Conservation (phyloP, 306 rosid genomes). For the Urtica urens region DNA sequence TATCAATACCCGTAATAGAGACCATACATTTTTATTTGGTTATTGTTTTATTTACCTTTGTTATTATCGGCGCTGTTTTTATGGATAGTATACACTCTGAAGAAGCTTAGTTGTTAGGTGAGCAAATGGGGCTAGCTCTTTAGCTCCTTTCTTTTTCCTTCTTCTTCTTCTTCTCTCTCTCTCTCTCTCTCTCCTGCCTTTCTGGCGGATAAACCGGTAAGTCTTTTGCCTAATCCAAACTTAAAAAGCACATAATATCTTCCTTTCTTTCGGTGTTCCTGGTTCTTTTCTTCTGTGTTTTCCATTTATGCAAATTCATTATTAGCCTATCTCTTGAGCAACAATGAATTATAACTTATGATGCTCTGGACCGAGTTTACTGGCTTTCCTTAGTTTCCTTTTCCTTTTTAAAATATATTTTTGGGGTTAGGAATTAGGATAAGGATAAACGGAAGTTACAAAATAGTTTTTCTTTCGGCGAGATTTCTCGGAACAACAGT, state of each 20-base stretch:
- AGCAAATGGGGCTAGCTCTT: conserved; percentile 30
- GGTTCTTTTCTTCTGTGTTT: neutral
- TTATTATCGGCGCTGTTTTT: conserved; percentile 20
- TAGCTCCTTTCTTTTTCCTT: conserved; percentile 14
- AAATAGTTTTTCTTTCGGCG: neutral
- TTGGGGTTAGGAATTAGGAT: conserved; percentile 3
- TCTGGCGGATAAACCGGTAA: conserved; percentile 47
- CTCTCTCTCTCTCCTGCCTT: conserved; percentile 23
- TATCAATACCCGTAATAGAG: too few species aligned
- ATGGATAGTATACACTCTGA: conserved; percentile 29
- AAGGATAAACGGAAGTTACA: conserved; percentile 3
- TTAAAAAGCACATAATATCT: conserved; percentile 16
- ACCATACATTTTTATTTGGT: neutral
- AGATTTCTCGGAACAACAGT: conserved; percentile 5
- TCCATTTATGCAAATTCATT: neutral
- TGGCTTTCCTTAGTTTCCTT: neutral
- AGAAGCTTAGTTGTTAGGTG: conserved; percentile 17
- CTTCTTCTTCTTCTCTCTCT: neutral
- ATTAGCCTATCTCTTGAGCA: neutral
- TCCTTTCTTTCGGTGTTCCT: conserved; percentile 24
- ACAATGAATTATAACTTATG: neutral
- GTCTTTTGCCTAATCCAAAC: conserved; percentile 34
- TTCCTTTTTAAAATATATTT: neutral
- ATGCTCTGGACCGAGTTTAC: conserved; percentile 1
- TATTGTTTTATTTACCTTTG: neutral